Percentiles rank a stretch among this genome's conserved stretches.
phyloP scores from a whole-genome alignment of 768 basidiomycete genomes.

The Pleurotus eryngii region DNA sequence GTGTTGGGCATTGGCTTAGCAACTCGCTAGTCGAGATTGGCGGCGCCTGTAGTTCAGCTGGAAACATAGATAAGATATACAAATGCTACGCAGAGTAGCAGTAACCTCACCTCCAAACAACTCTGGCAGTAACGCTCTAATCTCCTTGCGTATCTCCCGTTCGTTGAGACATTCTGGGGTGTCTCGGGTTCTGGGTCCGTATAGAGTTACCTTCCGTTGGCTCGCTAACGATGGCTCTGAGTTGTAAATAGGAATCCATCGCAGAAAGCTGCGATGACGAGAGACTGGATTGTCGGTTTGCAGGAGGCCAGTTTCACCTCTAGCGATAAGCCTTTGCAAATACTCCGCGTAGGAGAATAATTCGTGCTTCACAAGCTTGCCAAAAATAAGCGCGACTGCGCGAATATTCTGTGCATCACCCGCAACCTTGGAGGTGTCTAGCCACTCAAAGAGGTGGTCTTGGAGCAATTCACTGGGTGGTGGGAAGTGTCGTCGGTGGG shows the following conservation, averaged over 20 bases:
- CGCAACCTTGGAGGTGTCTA: slow-evolving; percentile 64
- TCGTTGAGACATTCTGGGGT: slow-evolving; percentile 72
- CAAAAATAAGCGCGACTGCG: slow-evolving; percentile 65
- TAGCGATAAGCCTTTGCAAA: slow-evolving; percentile 76
- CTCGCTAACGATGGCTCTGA: slow-evolving; percentile 56
- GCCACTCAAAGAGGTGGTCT: slow-evolving; percentile 78
- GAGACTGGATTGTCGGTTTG: slow-evolving; percentile 43
- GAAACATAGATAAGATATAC: slow-evolving; percentile 1
- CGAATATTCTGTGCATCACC: slow-evolving; percentile 52
- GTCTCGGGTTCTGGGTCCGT: slow-evolving; percentile 65
- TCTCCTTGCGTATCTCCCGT: slow-evolving; percentile 66
- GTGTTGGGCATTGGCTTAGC: slow-evolving; percentile 37
- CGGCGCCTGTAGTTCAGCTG: slow-evolving; percentile 28
- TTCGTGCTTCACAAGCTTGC: slow-evolving; percentile 64
- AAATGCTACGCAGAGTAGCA: background rate
- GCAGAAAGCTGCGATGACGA: slow-evolving; percentile 66
- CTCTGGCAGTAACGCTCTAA: slow-evolving; percentile 60
- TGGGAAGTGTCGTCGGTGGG: slow-evolving; percentile 56
- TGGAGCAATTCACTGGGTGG: slow-evolving; percentile 66
- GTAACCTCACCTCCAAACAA: slow-evolving; percentile 56
- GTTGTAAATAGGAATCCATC: slow-evolving; percentile 68
- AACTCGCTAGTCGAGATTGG: slow-evolving; percentile 37
- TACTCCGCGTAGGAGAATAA: slow-evolving; percentile 75
- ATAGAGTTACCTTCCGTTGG: slow-evolving; percentile 67
- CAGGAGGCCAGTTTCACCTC: slow-evolving; percentile 61